These are phyloP conservation scores for Galerina marginata DNA, from an alignment of 768 basidiomycete genomes.

Conservation along the genomic window DNA sequence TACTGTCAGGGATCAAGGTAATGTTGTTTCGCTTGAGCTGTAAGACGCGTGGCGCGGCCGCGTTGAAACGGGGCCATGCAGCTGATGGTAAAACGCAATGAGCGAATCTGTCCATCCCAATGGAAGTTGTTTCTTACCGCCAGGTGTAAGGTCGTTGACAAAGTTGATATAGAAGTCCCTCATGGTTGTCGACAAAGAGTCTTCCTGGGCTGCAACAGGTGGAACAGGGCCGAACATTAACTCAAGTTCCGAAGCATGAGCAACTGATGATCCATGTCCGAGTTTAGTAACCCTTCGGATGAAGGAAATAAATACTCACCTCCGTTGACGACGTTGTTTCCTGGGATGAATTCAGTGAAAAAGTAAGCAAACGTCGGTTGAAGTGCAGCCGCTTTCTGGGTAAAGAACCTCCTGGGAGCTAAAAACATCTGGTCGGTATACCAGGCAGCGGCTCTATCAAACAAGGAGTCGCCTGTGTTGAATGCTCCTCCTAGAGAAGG, in stretches of 20 bases:
- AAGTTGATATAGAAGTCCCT: conserved; percentile 63
- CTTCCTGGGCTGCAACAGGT: conserved; percentile 40
- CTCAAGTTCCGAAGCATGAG: conserved; percentile 53
- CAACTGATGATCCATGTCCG: conserved; percentile 35
- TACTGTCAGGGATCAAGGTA: conserved; percentile 60
- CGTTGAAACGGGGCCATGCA: conserved; percentile 51
- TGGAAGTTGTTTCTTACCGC: conserved; percentile 39
- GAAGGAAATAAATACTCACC: conserved; percentile 35
- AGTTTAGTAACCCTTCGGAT: not conserved
- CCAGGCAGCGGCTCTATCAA: conserved; percentile 60
- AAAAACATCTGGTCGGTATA: conserved; percentile 66
- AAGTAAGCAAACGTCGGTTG: conserved; percentile 60
- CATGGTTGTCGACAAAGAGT: conserved; percentile 50
- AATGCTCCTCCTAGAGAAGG: conserved; percentile 53
- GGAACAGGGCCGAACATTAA: conserved; percentile 56
- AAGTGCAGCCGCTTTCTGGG: conserved; percentile 48
- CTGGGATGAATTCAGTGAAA: conserved; percentile 65
- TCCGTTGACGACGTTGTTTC: conserved; percentile 51
- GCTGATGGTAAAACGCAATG: conserved; percentile 30
- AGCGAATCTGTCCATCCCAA: not conserved
- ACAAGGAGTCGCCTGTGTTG: conserved; percentile 64
- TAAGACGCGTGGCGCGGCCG: conserved; percentile 41
- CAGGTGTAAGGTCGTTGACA: conserved; percentile 59
- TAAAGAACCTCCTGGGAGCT: conserved; percentile 53
- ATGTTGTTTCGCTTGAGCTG: conserved; percentile 59